These are phyloP conservation scores for Mortierella alpina DNA, from an alignment of 192 early-diverging fungal species.

Conservation along the genomic window DNA sequence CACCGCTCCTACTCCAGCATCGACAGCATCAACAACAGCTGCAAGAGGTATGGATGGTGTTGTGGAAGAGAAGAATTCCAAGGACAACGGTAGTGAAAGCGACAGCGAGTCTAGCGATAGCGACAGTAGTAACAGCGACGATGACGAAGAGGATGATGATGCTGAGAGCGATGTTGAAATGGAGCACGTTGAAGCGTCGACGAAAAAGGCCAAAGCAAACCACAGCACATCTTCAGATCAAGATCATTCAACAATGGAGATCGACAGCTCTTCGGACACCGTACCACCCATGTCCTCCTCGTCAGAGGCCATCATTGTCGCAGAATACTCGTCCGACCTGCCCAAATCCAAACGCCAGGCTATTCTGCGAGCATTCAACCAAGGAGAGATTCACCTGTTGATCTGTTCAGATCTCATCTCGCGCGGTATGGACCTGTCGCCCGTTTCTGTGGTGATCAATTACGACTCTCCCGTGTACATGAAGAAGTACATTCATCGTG, in stretches of 20 bases:
- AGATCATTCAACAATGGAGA: neutral
- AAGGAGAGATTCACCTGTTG: slow-evolving; percentile 75
- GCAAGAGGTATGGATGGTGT: neutral
- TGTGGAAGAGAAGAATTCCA: neutral
- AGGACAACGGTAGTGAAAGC: neutral
- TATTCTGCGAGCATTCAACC: slow-evolving; percentile 73
- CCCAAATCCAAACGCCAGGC: slow-evolving; percentile 66
- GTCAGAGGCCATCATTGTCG: slow-evolving; percentile 53
- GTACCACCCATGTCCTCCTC: neutral
- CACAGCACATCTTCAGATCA: neutral
- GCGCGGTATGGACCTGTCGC: slow-evolving; percentile 90
- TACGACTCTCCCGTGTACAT: slow-evolving; percentile 88
- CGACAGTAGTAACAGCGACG: neutral
- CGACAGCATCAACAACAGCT: neutral
- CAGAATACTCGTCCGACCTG: slow-evolving; percentile 84
- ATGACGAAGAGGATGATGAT: slow-evolving; percentile 1
- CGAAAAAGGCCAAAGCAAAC: slow-evolving; percentile 9
- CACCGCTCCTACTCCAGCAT: neutral
- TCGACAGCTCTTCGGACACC: slow-evolving; percentile 6
- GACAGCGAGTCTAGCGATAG: slow-evolving; percentile 6
- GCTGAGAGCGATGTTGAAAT: slow-evolving; percentile 34
- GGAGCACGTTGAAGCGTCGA: slow-evolving; percentile 20
- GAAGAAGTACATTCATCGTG: slow-evolving; percentile 92
- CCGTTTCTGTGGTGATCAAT: slow-evolving; percentile 83
- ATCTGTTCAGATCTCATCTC: slow-evolving; percentile 89